Evolutionary conservation across 2,329 filamentous ascomycete species (phyloP).

Genomic region (Fusarium tjaetaba): DNA sequence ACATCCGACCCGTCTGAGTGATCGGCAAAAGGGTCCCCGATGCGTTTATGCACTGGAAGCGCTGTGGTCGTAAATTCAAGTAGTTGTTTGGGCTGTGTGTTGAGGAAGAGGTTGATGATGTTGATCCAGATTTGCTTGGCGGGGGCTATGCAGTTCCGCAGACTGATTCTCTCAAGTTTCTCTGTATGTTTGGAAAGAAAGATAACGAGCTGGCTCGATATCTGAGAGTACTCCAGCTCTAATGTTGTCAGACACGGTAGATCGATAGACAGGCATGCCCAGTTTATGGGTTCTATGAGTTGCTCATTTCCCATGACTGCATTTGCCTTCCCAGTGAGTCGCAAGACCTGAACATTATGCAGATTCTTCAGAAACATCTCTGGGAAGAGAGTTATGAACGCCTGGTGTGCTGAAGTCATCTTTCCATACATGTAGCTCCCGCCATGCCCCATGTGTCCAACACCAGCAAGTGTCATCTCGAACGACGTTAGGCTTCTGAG

Average conservation of each 20-base stretch:
- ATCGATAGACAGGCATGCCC: neutral
- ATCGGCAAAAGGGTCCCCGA: fast-evolving
- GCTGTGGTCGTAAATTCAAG: neutral
- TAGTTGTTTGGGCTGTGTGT: neutral
- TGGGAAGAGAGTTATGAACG: neutral
- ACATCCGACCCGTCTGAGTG: neutral
- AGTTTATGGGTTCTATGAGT: conserved; percentile 2
- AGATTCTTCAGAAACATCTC: neutral
- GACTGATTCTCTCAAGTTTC: neutral
- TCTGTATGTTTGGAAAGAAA: neutral
- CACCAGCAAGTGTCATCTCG: neutral
- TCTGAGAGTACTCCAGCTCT: neutral
- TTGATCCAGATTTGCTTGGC: neutral
- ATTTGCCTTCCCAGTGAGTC: neutral
- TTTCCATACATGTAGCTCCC: neutral
- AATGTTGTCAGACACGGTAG: neutral
- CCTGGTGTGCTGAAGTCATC: neutral
- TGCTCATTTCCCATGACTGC: neutral
- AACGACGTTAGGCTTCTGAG: neutral
- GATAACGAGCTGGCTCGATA: neutral
- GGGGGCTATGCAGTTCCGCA: neutral
- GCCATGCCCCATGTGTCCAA: neutral
- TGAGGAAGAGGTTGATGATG: neutral
- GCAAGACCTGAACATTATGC: neutral
- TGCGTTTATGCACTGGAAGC: neutral